phyloP scores from a whole-genome alignment of 495 filamentous ascomycete genomes.

The Oleoguttula mirabilis region DNA sequence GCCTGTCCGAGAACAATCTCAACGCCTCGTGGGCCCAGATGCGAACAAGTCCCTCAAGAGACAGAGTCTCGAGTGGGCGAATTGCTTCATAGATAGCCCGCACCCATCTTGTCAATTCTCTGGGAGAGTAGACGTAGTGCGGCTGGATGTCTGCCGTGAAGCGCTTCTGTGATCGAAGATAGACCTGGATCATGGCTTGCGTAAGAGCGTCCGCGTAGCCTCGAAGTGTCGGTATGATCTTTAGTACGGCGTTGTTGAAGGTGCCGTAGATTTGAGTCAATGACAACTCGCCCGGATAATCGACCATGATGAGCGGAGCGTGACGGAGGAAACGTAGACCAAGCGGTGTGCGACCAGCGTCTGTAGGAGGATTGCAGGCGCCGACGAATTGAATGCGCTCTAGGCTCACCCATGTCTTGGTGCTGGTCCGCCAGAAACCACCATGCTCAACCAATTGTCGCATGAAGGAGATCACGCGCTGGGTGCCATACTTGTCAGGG shows the following conservation, averaged over 20 bases:
- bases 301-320: slow-evolving; percentile 95
- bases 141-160: slow-evolving; percentile 96
- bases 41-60: slow-evolving; percentile 82
- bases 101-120: slow-evolving; percentile 95
- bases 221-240: slow-evolving; percentile 89
- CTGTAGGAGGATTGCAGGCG: slow-evolving; percentile 97
- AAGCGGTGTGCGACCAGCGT: slow-evolving; percentile 90
- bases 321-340: slow-evolving; percentile 87
- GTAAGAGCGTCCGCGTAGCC: slow-evolving; percentile 90
- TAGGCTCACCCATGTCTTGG: slow-evolving; percentile 95
- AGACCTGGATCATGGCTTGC: slow-evolving; percentile 95
- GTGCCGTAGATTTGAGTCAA: slow-evolving; percentile 95
- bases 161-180: slow-evolving; percentile 79
- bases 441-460: slow-evolving; percentile 96
- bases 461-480: slow-evolving; percentile 91
- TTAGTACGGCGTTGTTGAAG: slow-evolving; percentile 91
- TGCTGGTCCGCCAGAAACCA: slow-evolving; percentile 94
- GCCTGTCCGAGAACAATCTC: slow-evolving; percentile 89
- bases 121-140: slow-evolving; percentile 97
- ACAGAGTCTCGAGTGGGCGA: slow-evolving; percentile 72
- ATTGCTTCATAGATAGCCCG: slow-evolving; percentile 96
- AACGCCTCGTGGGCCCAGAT: slow-evolving; percentile 98
- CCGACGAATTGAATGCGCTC: slow-evolving; percentile 98
- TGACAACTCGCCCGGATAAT: slow-evolving; percentile 92
- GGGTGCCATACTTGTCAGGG: slow-evolving; percentile 94